These are phyloP conservation scores for Saturnispora hagleri DNA, from an alignment of 805 yeast genomes.

Conservation along the genomic window DNA sequence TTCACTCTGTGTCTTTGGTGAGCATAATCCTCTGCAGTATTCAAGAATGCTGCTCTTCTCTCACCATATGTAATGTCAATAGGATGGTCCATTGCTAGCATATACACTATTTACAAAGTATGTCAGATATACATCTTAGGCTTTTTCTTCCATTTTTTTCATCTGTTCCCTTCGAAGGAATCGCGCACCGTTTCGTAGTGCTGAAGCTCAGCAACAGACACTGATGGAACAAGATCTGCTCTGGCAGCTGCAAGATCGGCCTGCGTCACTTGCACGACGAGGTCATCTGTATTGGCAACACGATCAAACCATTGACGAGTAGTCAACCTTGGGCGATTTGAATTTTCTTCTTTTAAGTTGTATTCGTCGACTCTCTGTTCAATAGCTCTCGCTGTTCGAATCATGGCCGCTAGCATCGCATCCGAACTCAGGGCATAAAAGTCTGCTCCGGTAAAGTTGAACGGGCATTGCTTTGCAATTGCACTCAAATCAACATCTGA, in stretches of 20 bases:
- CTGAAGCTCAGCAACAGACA: constrained; percentile 74
- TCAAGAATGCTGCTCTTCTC: constrained; percentile 54
- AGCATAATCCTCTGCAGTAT: constrained; percentile 59
- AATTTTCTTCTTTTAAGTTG: constrained; percentile 31
- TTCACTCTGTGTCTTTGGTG: constrained; percentile 58
- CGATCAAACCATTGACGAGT: constrained; percentile 89
- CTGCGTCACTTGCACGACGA: constrained; percentile 55
- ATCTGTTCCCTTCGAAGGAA: constrained; percentile 47
- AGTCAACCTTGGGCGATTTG: constrained; percentile 31
- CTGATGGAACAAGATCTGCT: constrained; percentile 68
- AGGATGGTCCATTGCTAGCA: constrained; percentile 36
- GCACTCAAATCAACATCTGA: constrained; percentile 46
- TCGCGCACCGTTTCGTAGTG: constrained; percentile 76
- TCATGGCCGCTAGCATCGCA: constrained; percentile 95
- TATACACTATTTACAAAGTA: not conserved
- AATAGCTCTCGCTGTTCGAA: constrained; percentile 69
- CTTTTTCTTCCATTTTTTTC: not conserved
- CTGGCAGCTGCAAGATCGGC: constrained; percentile 76
- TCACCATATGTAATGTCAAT: constrained; percentile 40
- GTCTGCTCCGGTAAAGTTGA: constrained; percentile 95
- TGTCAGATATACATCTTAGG: not conserved
- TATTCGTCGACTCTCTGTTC: constrained; percentile 52
- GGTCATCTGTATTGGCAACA: constrained; percentile 58
- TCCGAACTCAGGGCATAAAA: constrained; percentile 94
- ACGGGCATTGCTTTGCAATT: constrained; percentile 68